These are phyloP conservation scores for Pleodorina starrii DNA, from an alignment of 139 green algal species.

Conservation along the genomic window DNA sequence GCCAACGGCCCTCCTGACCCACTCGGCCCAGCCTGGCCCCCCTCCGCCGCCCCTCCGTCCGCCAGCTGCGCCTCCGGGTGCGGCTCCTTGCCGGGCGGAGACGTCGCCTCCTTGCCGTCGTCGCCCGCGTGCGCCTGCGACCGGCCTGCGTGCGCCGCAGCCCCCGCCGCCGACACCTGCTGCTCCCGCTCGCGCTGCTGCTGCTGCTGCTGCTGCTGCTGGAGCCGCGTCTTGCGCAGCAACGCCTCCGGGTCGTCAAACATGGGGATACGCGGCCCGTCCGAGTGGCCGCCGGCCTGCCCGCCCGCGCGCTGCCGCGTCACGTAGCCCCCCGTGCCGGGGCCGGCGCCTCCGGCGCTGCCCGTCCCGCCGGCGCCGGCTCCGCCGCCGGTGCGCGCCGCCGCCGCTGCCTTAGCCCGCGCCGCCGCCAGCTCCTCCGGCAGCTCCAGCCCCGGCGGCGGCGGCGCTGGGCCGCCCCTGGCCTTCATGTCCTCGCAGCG, in stretches of 20 bases:
- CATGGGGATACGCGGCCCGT: not conserved
- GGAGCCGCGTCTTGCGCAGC: not conserved
- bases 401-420: slow-evolving; percentile 16
- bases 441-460: slow-evolving; percentile 50
- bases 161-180: not conserved
- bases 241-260: slow-evolving; percentile 7
- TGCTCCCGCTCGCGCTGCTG: slow-evolving; percentile 16
- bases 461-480: slow-evolving; percentile 62
- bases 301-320: slow-evolving; percentile 8
- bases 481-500: slow-evolving; percentile 67
- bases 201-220: slow-evolving; percentile 1
- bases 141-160: not conserved
- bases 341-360: not conserved
- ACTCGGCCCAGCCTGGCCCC: not conserved
- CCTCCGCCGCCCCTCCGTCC: not conserved
- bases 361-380: not conserved
- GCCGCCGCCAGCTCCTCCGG: slow-evolving; percentile 42
- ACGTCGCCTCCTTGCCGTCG: slow-evolving; percentile 27
- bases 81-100: not conserved
- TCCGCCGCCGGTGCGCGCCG: not conserved
- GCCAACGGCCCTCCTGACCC: not conserved
- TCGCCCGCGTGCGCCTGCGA: not conserved
- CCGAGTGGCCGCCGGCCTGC: not conserved
- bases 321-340: not conserved
- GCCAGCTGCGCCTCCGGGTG: not conserved